Base-by-base conservation (phyloP, 257 asterid species). In the Solanum clarkiae region DNA sequence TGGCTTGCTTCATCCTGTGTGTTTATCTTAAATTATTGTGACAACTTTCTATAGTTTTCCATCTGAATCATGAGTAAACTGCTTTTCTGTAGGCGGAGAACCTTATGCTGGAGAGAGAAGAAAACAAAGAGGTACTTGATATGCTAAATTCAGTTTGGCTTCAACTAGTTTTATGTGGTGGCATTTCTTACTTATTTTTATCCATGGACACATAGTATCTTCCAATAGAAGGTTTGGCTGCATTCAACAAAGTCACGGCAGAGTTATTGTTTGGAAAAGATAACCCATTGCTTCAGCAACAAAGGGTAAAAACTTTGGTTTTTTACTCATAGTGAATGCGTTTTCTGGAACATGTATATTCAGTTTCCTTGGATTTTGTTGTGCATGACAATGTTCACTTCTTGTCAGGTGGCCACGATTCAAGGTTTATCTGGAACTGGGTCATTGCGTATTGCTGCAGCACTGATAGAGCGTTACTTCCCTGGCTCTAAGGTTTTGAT, bases 401-500 rank as follows among this genome's bases (percentile, higher is more conserved):
- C 29, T 80, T 84, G 62, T 80, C 86, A 96, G 99, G 94, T 96
- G 88, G 98, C 98, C 36, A 96, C 99, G 60, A 94, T 95, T 84
- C 99, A 96, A 89, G 98, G 98, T 90, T 97, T 96, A 90, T 95
- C 99, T 63, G 99, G 99, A 87, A 96, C 99, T 90, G 99, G 98
- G 53, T 96, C 99, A 80, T 92, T 96, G 69, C 90, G 99, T 86
- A 98, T 96, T 88, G 98, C 98, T 83, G 98, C 99, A 80, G 98
- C 94, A 26, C 87, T 96, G 80, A 92, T 96, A 84, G 95, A 94
- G 88, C 92, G 98, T 86, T 95, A 95, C 88, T 95, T 96, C 87
- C 93, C 97, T 85, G 94, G 98, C 85, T 89, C 99, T 84, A 92
- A 91, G 90, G 95, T 96, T 89, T 80, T 96, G 86, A 91, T 96